phyloP scores from a whole-genome alignment of 1,284 basidiomycete genomes.

The Erythrobasidium hasegawianum region DNA sequence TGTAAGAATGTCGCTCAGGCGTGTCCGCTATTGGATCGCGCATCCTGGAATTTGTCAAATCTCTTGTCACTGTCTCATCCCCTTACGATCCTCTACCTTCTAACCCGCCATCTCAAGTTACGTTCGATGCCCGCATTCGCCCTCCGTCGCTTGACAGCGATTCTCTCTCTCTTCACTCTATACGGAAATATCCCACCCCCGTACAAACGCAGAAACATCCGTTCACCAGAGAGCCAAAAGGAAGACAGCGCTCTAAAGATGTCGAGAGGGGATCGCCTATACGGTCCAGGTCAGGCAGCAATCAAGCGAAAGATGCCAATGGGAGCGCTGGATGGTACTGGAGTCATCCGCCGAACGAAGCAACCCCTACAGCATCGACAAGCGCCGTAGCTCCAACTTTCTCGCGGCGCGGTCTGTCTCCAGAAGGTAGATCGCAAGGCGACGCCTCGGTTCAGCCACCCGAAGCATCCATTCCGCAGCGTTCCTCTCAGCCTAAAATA shows the following conservation, averaged over 20 bases:
- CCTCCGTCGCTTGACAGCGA: too few species aligned
- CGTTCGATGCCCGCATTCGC: too few species aligned
- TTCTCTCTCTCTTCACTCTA: too few species aligned
- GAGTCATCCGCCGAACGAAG: background rate
- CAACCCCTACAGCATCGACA: too few species aligned
- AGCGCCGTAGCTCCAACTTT: too few species aligned
- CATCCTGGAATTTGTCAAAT: background rate
- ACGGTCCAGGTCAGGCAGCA: conserved; percentile 1
- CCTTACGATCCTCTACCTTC: background rate
- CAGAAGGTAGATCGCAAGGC: too few species aligned
- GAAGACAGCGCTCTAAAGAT: conserved; percentile 22
- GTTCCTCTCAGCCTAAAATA: too few species aligned
- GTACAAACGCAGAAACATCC: conserved; percentile 11
- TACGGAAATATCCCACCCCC: too few species aligned
- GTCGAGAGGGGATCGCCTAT: conserved; percentile 31
- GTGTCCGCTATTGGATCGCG: background rate
- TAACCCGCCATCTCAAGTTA: too few species aligned
- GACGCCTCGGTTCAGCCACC: too few species aligned
- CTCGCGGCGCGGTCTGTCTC: too few species aligned
- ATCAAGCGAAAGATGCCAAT: background rate
- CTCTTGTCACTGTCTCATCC: conserved; percentile 1
- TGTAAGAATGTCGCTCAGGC: background rate
- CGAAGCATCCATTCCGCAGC: too few species aligned
- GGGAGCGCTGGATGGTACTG: background rate
- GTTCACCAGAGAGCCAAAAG: conserved; percentile 2